phyloP scores from a whole-genome alignment of 2,329 filamentous ascomycete species.

The Fonsecaea nubica region DNA sequence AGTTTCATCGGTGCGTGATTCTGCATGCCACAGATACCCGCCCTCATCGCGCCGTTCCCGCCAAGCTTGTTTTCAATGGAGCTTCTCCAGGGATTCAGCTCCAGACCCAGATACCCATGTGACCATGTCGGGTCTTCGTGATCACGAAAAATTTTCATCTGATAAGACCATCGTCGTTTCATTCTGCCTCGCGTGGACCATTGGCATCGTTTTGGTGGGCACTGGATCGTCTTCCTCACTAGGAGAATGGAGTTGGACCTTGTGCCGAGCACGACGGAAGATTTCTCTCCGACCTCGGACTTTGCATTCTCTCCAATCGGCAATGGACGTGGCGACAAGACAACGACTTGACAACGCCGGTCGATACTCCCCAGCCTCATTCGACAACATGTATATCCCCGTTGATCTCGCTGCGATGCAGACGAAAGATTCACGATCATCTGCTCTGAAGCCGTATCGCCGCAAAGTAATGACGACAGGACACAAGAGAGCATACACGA shows the following conservation, averaged over 20 bases:
- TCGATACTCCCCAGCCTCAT: neutral
- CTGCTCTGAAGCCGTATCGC: neutral
- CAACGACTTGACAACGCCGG: neutral
- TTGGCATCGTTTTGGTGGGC: neutral
- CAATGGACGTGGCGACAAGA: neutral
- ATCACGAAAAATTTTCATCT: constrained; percentile 34
- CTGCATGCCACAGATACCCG: neutral
- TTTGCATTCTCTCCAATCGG: neutral
- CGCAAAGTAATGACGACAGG: neutral
- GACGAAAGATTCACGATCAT: neutral
- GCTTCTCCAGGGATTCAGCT: neutral
- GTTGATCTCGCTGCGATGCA: neutral
- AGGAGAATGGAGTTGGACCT: neutral
- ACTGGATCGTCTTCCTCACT: neutral
- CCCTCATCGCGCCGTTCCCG: neutral
- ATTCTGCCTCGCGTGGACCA: neutral
- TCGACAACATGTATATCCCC: neutral
- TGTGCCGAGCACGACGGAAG: neutral
- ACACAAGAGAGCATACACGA: neutral
- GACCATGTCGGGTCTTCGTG: neutral
- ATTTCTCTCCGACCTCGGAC: neutral
- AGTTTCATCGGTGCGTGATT: neutral
- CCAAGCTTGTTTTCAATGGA: constrained; percentile 2
- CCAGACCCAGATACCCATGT: neutral
- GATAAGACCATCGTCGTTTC: constrained; percentile 29